These are phyloP conservation scores for Malus hybrid DNA, from an alignment of 331 rosid species.

Conservation along the genomic window DNA sequence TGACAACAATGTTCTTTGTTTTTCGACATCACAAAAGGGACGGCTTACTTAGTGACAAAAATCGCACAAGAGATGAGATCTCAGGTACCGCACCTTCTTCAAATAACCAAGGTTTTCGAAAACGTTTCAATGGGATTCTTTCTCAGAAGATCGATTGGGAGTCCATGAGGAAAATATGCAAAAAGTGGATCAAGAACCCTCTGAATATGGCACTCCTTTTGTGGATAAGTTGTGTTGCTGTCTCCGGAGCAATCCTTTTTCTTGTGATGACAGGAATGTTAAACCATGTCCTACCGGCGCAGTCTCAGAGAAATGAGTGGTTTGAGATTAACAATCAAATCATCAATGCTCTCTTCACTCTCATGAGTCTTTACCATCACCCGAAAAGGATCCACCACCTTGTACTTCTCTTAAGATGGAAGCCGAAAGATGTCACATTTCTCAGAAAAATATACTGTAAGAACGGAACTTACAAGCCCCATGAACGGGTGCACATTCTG, in stretches of 20 bases:
- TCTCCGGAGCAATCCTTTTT: conserved; percentile 52
- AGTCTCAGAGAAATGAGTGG: conserved; percentile 43
- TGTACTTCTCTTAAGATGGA: conserved; percentile 50
- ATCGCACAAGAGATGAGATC: conserved; percentile 14
- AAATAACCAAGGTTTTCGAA: not conserved
- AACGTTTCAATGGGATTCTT: conserved; percentile 2
- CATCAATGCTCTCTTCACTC: conserved; percentile 64
- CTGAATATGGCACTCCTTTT: conserved; percentile 42
- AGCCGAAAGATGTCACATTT: conserved; percentile 25
- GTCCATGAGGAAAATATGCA: conserved; percentile 19
- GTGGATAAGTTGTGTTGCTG: conserved; percentile 37
- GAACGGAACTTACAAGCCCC: conserved; percentile 47
- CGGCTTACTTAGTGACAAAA: conserved; percentile 12
- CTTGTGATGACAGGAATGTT: conserved; percentile 63
- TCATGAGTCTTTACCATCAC: conserved; percentile 58
- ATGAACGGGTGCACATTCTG: conserved; percentile 42
- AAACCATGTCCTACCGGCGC: conserved; percentile 25
- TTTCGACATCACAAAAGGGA: conserved; percentile 28
- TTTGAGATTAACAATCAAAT: conserved; percentile 59
- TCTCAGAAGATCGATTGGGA: conserved; percentile 28
- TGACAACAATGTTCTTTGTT: conserved; percentile 9
- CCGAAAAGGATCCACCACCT: conserved; percentile 46
- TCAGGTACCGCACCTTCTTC: conserved; percentile 14
- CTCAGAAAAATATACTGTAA: conserved; percentile 40
- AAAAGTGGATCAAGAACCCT: conserved; percentile 42